phyloP scores from a whole-genome alignment of 2,329 filamentous ascomycete genomes.

The Apiospora kogelbergensis region DNA sequence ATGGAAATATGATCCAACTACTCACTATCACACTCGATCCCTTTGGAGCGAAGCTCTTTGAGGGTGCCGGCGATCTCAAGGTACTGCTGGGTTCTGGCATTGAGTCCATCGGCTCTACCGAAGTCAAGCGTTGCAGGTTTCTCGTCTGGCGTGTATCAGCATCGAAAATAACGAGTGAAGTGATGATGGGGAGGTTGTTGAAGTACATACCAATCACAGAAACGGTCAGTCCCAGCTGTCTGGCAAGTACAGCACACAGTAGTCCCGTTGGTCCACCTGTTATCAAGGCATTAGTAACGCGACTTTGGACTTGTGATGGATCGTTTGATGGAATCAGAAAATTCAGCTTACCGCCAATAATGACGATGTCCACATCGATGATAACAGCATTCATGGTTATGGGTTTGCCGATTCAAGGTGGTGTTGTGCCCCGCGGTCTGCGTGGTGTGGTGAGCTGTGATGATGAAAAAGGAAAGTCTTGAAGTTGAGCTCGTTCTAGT shows the following conservation, averaged over 20 bases:
- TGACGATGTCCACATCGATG: conserved; percentile 37
- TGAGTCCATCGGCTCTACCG: conserved; percentile 48
- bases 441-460: not conserved
- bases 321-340: too few relatives aligned
- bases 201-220: conserved; percentile 34
- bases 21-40: conserved; percentile 51
- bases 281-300: conserved; percentile 10
- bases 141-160: conserved; percentile 31
- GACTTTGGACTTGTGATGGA: too few relatives aligned
- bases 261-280: conserved; percentile 46
- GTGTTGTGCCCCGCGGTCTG: too few relatives aligned
- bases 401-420: not conserved
- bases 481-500: too few relatives aligned
- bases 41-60: conserved; percentile 39
- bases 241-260: conserved; percentile 42
- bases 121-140: conserved; percentile 39
- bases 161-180: not conserved
- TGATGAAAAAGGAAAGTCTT: too few relatives aligned
- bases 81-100: conserved; percentile 49
- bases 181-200: too few relatives aligned
- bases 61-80: conserved; percentile 44
- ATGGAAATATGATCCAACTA: too few relatives aligned
- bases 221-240: conserved; percentile 40
- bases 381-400: too few relatives aligned
- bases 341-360: conserved; percentile 34